Conservation (phyloP, 495 filamentous ascomycete genomes). For the Podospora australis region DNA sequence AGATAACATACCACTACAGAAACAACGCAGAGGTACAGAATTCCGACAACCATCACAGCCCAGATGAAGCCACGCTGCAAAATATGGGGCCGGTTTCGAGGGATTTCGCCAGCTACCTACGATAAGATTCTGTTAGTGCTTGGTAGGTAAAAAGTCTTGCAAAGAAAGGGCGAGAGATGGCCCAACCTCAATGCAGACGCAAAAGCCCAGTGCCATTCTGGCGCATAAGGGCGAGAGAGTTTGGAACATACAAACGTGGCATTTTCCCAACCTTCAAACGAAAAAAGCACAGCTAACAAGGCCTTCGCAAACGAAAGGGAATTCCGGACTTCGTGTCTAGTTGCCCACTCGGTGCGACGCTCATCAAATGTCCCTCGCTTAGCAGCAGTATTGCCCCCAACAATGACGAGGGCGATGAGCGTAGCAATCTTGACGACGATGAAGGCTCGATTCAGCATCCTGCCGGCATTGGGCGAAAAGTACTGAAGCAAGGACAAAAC, state of each 20-base stretch:
- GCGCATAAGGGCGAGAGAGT: background rate
- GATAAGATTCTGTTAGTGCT: background rate
- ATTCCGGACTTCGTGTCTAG: too few species aligned
- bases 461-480: background rate
- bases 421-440: background rate
- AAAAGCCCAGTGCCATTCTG: background rate
- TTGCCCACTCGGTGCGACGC: background rate
- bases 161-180: too few species aligned
- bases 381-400: background rate
- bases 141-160: too few species aligned
- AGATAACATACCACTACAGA: background rate
- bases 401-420: background rate
- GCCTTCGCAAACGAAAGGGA: background rate
- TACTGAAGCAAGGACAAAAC: background rate
- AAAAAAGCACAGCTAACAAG: background rate
- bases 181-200: too few species aligned
- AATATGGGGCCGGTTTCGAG: background rate
- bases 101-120: background rate
- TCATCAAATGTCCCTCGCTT: background rate
- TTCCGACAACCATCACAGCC: background rate
- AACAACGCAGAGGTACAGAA: background rate
- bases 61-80: background rate
- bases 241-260: background rate
- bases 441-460: background rate
- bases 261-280: conserved; percentile 1